Evolutionary conservation across 495 filamentous ascomycete genomes (phyloP), one percentile per base, ranked within the genome.

Genomic region (Trichocladium uniseriatum): DNA sequence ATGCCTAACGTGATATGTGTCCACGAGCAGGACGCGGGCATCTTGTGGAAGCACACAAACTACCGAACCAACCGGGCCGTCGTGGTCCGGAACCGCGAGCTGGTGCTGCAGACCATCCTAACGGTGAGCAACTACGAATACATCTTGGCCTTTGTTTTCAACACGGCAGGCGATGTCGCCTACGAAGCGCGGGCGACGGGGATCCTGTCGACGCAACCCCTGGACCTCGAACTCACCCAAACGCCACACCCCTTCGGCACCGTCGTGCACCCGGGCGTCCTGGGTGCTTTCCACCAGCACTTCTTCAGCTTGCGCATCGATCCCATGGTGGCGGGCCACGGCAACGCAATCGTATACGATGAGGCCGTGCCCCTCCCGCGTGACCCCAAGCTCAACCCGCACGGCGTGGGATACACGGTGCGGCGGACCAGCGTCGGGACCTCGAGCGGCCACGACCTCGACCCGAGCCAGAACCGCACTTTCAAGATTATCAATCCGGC

Each of bases 271-370:
- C 89, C 89, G 0, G 89, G 89, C 0, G 87, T 89, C 8, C 77
- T 95, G 40, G 87, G 62, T 56, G 61, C 45, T 46, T 79, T 46
- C 79, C 89, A 95, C 54, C 89, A 95, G 57, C 89, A 95, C 67
- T 86, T 94, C 64, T 92, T 95, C 68, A 87, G 84, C 2, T 79
- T 94, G 1, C 84, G 89, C 13, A 73, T 95, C 14, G 89, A 95
- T 63, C 89, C 89, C 6, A 77, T 79, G 36, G 74, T 94, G 46
- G 88, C 87, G 50, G 90, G 88, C 2, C 79, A 79, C 54, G 68
- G 74, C 38, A 89, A 89, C 59, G 79, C 83, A 7, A 75, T 86
- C 42, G 69, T 86, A 0, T 80, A 89, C 68, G 83, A 86, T 15
- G 78, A 85, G 40, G 79, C 79, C 10, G 42, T 60, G 6, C 51